These are phyloP conservation scores for Coriaria nepalensis DNA, from an alignment of 306 rosid genomes.

Conservation along the genomic window DNA sequence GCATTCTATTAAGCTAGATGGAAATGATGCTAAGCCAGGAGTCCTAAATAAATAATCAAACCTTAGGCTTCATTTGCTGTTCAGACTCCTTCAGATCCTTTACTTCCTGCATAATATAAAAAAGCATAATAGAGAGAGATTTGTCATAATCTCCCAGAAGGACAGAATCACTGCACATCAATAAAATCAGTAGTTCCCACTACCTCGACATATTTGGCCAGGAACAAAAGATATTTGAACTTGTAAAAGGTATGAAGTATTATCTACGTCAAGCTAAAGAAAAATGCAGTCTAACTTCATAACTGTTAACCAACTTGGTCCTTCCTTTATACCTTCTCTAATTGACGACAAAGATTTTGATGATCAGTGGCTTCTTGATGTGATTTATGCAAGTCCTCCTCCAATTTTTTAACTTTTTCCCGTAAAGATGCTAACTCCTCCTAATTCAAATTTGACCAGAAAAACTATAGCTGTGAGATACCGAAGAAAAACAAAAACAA, in stretches of 20 bases:
- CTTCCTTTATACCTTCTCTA: conserved; percentile 53
- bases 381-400: conserved; percentile 75
- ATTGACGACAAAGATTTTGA: conserved; percentile 38
- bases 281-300: too few relatives aligned
- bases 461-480: conserved; percentile 7
- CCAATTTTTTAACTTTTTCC: conserved; percentile 54
- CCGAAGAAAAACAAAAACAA: conserved; percentile 12
- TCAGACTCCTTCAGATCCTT: conserved; percentile 77
- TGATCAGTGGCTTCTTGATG: conserved; percentile 50
- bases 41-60: conserved; percentile 17
- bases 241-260: too few relatives aligned
- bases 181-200: too few relatives aligned
- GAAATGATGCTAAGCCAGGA: conserved; percentile 8
- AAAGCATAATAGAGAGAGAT: conserved; percentile 16
- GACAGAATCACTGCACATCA: neutral
- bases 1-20: neutral
- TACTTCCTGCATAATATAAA: conserved; percentile 48
- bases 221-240: too few relatives aligned
- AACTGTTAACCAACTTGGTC: neutral
- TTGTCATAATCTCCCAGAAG: conserved; percentile 1
- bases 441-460: conserved; percentile 29
- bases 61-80: conserved; percentile 88
- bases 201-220: too few relatives aligned
- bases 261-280: too few relatives aligned
- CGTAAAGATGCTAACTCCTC: conserved; percentile 62